Percentiles rank a stretch among this genome's conserved stretches.
These are phyloP conservation scores for Starmerella stigmatis DNA, from an alignment of 805 yeast genomes.

Conservation along the genomic window DNA sequence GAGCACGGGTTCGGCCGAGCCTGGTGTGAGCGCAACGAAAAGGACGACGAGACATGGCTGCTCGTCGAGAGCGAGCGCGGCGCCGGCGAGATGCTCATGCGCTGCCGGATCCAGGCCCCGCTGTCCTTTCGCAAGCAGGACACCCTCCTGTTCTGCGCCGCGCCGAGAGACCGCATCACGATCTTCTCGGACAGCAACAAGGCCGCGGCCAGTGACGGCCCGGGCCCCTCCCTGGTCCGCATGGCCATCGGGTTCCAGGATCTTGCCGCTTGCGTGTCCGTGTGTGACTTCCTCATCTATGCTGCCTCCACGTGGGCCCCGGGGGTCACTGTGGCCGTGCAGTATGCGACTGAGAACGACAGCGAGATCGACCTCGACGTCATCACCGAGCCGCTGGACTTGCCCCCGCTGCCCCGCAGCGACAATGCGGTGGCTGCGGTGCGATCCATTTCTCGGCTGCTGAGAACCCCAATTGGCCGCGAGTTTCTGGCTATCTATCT, in stretches of 20 bases:
- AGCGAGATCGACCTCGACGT: conserved; percentile 56
- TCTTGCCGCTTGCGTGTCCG: conserved; percentile 71
- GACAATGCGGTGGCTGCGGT: conserved; percentile 45
- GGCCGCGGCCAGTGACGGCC: not conserved
- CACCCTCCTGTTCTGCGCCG: conserved; percentile 90
- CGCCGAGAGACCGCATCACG: conserved; percentile 34
- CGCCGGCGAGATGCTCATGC: conserved; percentile 47
- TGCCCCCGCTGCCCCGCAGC: conserved; percentile 50
- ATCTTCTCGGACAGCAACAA: not conserved
- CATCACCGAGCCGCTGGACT: conserved; percentile 66
- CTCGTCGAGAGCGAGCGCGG: conserved; percentile 64
- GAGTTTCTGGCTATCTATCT: conserved; percentile 50
- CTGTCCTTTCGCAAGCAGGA: conserved; percentile 88
- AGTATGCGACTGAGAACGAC: not conserved
- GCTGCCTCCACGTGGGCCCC: conserved; percentile 45
- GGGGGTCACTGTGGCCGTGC: conserved; percentile 13
- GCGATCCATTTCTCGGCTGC: conserved; percentile 48
- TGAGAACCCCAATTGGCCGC: conserved; percentile 53
- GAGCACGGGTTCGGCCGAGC: conserved; percentile 92
- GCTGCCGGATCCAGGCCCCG: conserved; percentile 57
- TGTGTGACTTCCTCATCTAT: conserved; percentile 69
- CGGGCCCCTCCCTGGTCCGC: conserved; percentile 31
- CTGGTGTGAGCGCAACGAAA: conserved; percentile 48
- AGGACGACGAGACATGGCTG: conserved; percentile 37
- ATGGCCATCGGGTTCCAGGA: conserved; percentile 87